Evolutionary conservation across 805 yeast species (phyloP).

Genomic region (Tetrapisispora nanseiensis): DNA sequence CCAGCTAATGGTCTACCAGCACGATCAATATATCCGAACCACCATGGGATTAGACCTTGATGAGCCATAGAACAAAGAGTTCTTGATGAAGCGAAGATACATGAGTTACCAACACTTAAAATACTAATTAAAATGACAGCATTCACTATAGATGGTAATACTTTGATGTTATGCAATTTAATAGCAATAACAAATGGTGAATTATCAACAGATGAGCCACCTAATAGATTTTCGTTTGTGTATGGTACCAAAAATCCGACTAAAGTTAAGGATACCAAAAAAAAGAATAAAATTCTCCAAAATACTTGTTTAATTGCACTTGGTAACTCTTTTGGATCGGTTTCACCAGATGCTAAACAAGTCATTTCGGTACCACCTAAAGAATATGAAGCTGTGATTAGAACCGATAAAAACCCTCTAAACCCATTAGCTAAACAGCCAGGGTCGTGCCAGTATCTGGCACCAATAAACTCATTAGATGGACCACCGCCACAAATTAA

Average conservation of each 20-base stretch:
- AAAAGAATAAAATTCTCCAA: conserved; percentile 49
- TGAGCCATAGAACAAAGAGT: conserved; percentile 42
- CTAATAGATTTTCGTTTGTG: conserved; percentile 40
- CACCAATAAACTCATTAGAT: conserved; percentile 36
- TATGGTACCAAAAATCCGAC: conserved; percentile 51
- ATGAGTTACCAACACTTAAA: conserved; percentile 35
- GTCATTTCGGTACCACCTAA: conserved; percentile 66
- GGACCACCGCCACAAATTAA: conserved; percentile 40
- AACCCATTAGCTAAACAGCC: conserved; percentile 46
- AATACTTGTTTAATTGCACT: conserved; percentile 64
- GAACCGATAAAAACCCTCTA: conserved; percentile 57
- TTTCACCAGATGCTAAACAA: conserved; percentile 67
- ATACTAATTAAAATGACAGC: conserved; percentile 52
- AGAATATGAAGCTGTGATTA: conserved; percentile 65
- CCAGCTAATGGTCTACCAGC: conserved; percentile 47
- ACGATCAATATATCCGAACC: conserved; percentile 38
- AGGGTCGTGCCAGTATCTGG: conserved; percentile 41
- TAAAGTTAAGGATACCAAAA: conserved; percentile 43
- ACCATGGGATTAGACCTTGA: conserved; percentile 42
- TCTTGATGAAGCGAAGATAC: conserved; percentile 44
- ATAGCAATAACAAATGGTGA: conserved; percentile 57
- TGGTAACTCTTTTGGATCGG: conserved; percentile 53
- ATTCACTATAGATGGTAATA: conserved; percentile 47
- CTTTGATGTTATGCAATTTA: conserved; percentile 45
- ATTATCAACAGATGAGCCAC: conserved; percentile 43